A percentile compares a stretch with the other conserved stretches of the same genome.
Conservation (phyloP, 1,284 basidiomycete species). For the Sanghuangporus sanghuang region DNA sequence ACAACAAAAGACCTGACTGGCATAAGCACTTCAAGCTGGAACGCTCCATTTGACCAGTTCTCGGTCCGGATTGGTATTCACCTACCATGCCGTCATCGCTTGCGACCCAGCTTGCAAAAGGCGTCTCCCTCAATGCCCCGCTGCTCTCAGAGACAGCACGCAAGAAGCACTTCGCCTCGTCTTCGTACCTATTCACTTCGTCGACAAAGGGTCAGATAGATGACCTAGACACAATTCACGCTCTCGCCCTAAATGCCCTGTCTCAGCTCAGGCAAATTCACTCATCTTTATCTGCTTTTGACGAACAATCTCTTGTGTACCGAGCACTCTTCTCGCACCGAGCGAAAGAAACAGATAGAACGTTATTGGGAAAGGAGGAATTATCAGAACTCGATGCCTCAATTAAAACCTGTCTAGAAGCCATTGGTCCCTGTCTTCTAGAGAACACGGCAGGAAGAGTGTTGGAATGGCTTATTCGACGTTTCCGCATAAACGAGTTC, state of each 20-base stretch:
- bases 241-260: conserved; percentile 80
- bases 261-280: conserved; percentile 70
- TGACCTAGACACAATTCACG: conserved; percentile 84
- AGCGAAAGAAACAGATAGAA: conserved; percentile 75
- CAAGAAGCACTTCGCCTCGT: conserved; percentile 52
- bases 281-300: conserved; percentile 59
- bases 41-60: background rate
- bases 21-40: background rate
- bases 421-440: conserved; percentile 78
- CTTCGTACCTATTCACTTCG: conserved; percentile 82
- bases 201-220: conserved; percentile 70
- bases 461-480: conserved; percentile 94
- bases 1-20: background rate
- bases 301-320: conserved; percentile 26
- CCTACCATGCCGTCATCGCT: conserved; percentile 67
- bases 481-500: conserved; percentile 95
- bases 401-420: conserved; percentile 62
- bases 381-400: conserved; percentile 56
- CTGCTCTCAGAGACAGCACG: conserved; percentile 68
- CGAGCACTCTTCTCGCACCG: conserved; percentile 73
- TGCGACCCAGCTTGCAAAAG: conserved; percentile 77
- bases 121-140: conserved; percentile 75
- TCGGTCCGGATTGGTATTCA: background rate
- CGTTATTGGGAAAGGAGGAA: conserved; percentile 66
- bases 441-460: conserved; percentile 81